These are phyloP conservation scores for Coniochaeta hoffmannii DNA, from an alignment of 2,329 filamentous ascomycete species.

Conservation along the genomic window DNA sequence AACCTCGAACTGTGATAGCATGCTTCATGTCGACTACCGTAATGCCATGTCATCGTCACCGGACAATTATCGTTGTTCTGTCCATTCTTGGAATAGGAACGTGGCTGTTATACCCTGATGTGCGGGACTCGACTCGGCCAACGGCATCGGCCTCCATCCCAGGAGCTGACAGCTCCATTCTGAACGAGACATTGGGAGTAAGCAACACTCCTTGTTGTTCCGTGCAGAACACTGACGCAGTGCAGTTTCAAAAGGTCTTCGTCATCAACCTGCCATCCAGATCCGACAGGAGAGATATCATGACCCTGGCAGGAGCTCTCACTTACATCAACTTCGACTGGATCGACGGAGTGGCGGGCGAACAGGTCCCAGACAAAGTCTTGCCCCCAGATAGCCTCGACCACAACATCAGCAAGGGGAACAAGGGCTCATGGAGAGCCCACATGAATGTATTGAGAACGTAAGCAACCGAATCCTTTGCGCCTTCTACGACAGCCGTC, in stretches of 20 bases:
- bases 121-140: not conserved
- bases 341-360: slow-evolving; percentile 35
- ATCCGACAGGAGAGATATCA: slow-evolving; percentile 42
- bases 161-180: not conserved
- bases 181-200: not conserved
- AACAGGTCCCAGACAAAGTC: slow-evolving; percentile 27
- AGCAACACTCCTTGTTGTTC: not conserved
- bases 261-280: slow-evolving; percentile 43
- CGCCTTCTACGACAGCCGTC: slow-evolving; percentile 8
- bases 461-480: slow-evolving; percentile 10
- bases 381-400: slow-evolving; percentile 23
- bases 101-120: not conserved
- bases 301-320: slow-evolving; percentile 37
- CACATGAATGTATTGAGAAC: slow-evolving; percentile 30
- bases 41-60: not conserved
- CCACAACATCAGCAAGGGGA: slow-evolving; percentile 21
- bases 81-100: not conserved
- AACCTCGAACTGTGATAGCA: not conserved
- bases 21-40: not conserved
- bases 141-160: not conserved
- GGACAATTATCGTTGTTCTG: not conserved
- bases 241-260: slow-evolving; percentile 44
- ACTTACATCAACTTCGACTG: slow-evolving; percentile 37
- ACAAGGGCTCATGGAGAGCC: slow-evolving; percentile 31
- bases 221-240: not conserved